Base-by-base conservation (phyloP, 345 rosid genomes). In the Arabis hirsuta region DNA sequence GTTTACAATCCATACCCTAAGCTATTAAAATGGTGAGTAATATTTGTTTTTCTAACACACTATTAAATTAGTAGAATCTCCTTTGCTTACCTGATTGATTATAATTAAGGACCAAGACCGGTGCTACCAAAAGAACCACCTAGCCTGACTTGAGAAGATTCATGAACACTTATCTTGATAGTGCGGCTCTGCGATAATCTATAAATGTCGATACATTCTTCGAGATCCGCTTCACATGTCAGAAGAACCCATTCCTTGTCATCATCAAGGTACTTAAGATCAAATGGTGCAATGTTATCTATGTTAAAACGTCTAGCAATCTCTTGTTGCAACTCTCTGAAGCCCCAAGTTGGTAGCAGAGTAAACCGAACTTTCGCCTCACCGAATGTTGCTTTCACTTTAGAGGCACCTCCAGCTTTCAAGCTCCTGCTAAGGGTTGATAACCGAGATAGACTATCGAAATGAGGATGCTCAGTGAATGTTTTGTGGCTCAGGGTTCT, bases 141-240 rank as follows among this genome's bases (percentile, higher is more conserved):
- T 11, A 78, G 39, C 56, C 42, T 82, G 2, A 12, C 79, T 54
- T 81, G 82, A 61, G 81, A 75, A 65, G 80, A 76, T 69, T 64
- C 83, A 55, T 85, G 85, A 26, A 90, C 65, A 2, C 95, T 82
- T 51, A 91, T 84, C 56, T 82, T 83, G 69, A 94, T 86, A 2
- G 90, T 88, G 29, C 69, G 73, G 58, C 76, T 77, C 65, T 57
- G 83, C 48, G 81, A 83, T 73, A 73, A 64, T 76, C 79, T 91
- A 64, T 88, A 72, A 52, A 89, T 81, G 48, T 94, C 96, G 45
- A 82, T 80, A 58, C 98, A 94, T 76, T 94, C 98, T 77, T 94
- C 96, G 1, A 94, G 87, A 72, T 89, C 96, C 0, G 84, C 88
- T 64, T 89, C 89, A 42, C 96, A 87, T 29, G 95, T 86, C 74